phyloP scores from a whole-genome alignment of 2,329 filamentous ascomycete species.

The Emergomyces africanus region DNA sequence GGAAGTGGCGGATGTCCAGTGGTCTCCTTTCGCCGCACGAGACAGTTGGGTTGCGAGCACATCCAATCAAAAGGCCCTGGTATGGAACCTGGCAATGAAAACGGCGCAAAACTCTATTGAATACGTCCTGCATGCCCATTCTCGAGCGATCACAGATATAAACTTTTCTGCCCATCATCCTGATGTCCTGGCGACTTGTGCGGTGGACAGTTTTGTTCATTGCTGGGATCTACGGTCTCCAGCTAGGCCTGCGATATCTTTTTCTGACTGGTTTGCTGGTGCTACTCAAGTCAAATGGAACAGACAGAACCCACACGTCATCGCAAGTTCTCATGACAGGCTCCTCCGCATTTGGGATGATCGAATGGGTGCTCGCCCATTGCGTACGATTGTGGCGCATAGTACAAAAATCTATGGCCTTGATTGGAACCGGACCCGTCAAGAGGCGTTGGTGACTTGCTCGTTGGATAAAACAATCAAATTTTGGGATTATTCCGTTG shows the following conservation, averaged over 20 bases:
- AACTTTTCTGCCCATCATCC: conserved; percentile 92
- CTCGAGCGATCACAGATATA: conserved; percentile 84
- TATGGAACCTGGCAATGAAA: conserved; percentile 76
- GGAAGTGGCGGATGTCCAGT: conserved; percentile 92
- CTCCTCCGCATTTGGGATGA: conserved; percentile 86
- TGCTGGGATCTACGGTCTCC: conserved; percentile 78
- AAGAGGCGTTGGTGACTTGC: conserved; percentile 67
- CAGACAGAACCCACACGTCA: conserved; percentile 68
- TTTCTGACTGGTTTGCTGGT: conserved; percentile 86
- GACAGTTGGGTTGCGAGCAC: conserved; percentile 93
- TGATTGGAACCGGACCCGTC: conserved; percentile 76
- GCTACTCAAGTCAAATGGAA: conserved; percentile 95
- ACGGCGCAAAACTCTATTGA: conserved; percentile 69
- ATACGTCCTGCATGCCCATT: conserved; percentile 74
- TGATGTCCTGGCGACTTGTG: conserved; percentile 77
- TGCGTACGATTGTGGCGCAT: conserved; percentile 78
- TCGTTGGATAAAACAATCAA: conserved; percentile 88
- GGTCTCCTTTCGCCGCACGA: conserved; percentile 81
- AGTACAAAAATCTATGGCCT: conserved; percentile 89
- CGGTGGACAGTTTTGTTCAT: conserved; percentile 85
- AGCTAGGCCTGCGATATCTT: conserved; percentile 60
- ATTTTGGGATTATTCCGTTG: conserved; percentile 69
- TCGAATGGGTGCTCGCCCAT: conserved; percentile 60
- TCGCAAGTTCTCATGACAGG: conserved; percentile 83
- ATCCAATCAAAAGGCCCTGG: conserved; percentile 83